Evolutionary conservation across 2,329 filamentous ascomycete species (phyloP).

Genomic region (Fusarium robinianum): DNA sequence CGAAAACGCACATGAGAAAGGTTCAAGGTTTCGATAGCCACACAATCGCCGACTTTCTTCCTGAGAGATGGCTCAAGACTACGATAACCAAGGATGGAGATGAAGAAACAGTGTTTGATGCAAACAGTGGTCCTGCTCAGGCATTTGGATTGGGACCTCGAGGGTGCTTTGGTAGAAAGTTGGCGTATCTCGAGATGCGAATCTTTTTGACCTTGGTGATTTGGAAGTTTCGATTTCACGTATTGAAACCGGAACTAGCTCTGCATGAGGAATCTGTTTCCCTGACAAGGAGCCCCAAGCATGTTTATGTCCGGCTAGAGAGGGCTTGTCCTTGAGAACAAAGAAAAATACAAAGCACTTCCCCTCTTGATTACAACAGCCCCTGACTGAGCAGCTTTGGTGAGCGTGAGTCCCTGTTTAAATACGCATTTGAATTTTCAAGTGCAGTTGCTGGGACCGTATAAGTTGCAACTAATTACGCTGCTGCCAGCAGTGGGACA

Average conservation of each 20-base stretch:
- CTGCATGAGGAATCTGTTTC: slow-evolving; percentile 14
- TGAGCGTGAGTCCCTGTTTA: too few species aligned
- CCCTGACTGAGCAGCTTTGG: too few species aligned
- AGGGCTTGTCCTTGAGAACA: too few species aligned
- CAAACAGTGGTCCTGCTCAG: slow-evolving; percentile 15
- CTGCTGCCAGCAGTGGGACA: too few species aligned
- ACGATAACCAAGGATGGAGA: not conserved
- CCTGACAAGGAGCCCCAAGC: slow-evolving; percentile 16
- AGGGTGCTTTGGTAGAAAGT: slow-evolving; percentile 27
- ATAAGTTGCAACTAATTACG: too few species aligned
- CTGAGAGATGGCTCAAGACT: slow-evolving; percentile 44
- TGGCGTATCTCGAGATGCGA: slow-evolving; percentile 23
- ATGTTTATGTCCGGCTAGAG: slow-evolving; percentile 12
- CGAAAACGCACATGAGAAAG: not conserved
- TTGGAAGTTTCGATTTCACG: slow-evolving; percentile 13
- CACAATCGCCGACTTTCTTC: slow-evolving; percentile 37
- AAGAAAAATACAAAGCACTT: too few species aligned
- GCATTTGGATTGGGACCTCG: slow-evolving; percentile 26
- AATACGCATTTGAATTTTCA: too few species aligned
- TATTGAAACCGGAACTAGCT: slow-evolving; percentile 3
- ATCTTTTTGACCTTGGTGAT: slow-evolving; percentile 16
- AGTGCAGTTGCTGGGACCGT: too few species aligned
- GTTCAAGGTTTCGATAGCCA: slow-evolving; percentile 29
- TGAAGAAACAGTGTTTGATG: slow-evolving; percentile 19
- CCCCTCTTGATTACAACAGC: too few species aligned